These are phyloP conservation scores for Hymenoscyphus scutula DNA, from an alignment of 2,329 filamentous ascomycete genomes.

Conservation along the genomic window DNA sequence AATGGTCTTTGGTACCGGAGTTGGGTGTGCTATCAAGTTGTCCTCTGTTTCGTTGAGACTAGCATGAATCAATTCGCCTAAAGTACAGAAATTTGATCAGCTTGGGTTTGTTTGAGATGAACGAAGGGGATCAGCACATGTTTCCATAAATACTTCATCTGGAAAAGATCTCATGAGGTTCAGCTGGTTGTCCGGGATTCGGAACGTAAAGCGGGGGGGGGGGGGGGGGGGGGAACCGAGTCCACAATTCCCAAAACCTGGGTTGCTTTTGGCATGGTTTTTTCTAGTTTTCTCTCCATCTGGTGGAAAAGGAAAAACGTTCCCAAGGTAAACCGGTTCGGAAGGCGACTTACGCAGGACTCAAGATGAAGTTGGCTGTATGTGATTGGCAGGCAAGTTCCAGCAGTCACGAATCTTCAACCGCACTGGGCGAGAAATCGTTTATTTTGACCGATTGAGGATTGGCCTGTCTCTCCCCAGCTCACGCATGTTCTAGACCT, in stretches of 20 bases:
- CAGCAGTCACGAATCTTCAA: not conserved
- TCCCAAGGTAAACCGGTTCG: not conserved
- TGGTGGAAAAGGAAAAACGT: not conserved
- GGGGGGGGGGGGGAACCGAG: not conserved
- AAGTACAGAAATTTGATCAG: not conserved
- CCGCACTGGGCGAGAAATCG: constrained; percentile 15
- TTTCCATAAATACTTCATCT: not conserved
- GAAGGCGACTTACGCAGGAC: not conserved
- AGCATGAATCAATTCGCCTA: not conserved
- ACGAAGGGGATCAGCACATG: not conserved
- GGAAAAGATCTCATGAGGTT: not conserved
- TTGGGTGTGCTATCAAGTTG: not conserved
- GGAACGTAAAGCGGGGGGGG: not conserved
- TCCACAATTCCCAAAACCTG: constrained; percentile 2
- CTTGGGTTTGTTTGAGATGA: not conserved
- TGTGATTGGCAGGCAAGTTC: not conserved
- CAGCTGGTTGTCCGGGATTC: constrained; percentile 6
- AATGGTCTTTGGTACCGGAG: too few relatives aligned
- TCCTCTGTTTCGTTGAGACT: not conserved
- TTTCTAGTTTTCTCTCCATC: too few relatives aligned
- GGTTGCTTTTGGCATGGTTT: not conserved
- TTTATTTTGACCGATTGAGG: constrained; percentile 26
- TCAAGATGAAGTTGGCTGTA: not conserved
- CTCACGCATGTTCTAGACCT: constrained; percentile 19
- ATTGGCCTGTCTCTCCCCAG: constrained; percentile 10